These are phyloP conservation scores for Mesostigma viride DNA, from an alignment of 139 green algal genomes.

Conservation along the genomic window DNA sequence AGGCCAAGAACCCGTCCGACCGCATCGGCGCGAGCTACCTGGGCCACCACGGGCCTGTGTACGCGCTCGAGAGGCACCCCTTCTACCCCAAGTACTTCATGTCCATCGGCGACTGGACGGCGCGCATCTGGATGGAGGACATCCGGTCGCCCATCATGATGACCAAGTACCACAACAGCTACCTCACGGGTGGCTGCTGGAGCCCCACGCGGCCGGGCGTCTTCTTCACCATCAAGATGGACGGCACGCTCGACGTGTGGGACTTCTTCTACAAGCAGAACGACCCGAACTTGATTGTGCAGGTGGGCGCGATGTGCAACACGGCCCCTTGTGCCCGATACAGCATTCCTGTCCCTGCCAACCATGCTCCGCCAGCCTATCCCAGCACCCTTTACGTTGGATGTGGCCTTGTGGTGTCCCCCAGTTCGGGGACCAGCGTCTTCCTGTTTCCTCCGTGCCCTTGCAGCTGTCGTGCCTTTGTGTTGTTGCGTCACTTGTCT, in stretches of 20 bases:
- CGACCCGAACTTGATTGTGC: conserved; percentile 56
- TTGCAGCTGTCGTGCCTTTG: too few species aligned
- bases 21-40: conserved; percentile 59
- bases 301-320: too few species aligned
- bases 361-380: not conserved
- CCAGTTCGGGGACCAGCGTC: not conserved
- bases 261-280: conserved; percentile 86
- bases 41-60: conserved; percentile 74
- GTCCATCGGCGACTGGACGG: conserved; percentile 78
- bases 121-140: conserved; percentile 83
- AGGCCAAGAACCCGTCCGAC: conserved; percentile 79
- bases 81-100: conserved; percentile 90
- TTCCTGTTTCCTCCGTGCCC: too few species aligned
- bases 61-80: conserved; percentile 64
- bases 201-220: conserved; percentile 60
- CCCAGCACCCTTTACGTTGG: not conserved
- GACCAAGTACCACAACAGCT: conserved; percentile 56
- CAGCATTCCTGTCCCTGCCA: not conserved
- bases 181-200: conserved; percentile 71
- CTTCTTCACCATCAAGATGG: conserved; percentile 69
- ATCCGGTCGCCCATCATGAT: conserved; percentile 73
- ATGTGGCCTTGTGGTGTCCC: not conserved
- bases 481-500: too few species aligned
- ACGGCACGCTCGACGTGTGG: conserved; percentile 76
- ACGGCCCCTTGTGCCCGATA: conserved; percentile 10